These are phyloP conservation scores for Amanita inopinata DNA, from an alignment of 768 basidiomycete species.

Conservation along the genomic window DNA sequence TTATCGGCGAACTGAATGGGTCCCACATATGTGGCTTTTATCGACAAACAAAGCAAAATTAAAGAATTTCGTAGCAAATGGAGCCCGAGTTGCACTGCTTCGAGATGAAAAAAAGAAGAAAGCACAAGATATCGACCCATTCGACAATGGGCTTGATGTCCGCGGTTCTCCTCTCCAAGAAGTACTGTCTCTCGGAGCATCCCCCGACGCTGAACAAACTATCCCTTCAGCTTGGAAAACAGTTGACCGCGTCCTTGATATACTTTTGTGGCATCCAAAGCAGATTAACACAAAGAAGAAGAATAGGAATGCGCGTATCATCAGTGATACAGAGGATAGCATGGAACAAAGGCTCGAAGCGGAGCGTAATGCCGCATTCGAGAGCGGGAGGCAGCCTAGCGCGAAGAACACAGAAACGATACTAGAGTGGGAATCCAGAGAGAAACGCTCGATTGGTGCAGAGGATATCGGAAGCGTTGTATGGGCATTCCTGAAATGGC, in stretches of 20 bases:
- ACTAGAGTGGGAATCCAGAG: conserved; percentile 49
- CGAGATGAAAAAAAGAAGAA: conserved; percentile 38
- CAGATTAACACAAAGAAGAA: conserved; percentile 13
- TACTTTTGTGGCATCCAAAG: conserved; percentile 51
- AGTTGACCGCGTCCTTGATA: conserved; percentile 84
- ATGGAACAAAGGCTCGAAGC: conserved; percentile 13
- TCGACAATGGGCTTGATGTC: conserved; percentile 32
- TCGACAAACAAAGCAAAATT: conserved; percentile 57
- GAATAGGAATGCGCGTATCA: conserved; percentile 15
- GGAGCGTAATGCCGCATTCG: conserved; percentile 33
- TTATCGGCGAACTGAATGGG: conserved; percentile 78
- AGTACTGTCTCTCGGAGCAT: conserved; percentile 26
- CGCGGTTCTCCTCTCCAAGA: conserved; percentile 18
- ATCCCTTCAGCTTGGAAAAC: conserved; percentile 82
- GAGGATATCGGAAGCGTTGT: conserved; percentile 53
- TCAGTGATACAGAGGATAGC: conserved; percentile 20
- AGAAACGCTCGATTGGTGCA: conserved; percentile 28
- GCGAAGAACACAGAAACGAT: conserved; percentile 44
- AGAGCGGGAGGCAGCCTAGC: conserved; percentile 57
- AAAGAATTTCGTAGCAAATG: conserved; percentile 65
- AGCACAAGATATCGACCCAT: conserved; percentile 22
- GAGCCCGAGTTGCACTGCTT: conserved; percentile 54
- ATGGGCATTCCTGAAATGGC: conserved; percentile 91
- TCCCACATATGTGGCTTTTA: conserved; percentile 85
- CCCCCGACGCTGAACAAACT: conserved; percentile 60